Conservation (phyloP, 2,329 filamentous ascomycete species). For the Acephala macrosclerotiorum region DNA sequence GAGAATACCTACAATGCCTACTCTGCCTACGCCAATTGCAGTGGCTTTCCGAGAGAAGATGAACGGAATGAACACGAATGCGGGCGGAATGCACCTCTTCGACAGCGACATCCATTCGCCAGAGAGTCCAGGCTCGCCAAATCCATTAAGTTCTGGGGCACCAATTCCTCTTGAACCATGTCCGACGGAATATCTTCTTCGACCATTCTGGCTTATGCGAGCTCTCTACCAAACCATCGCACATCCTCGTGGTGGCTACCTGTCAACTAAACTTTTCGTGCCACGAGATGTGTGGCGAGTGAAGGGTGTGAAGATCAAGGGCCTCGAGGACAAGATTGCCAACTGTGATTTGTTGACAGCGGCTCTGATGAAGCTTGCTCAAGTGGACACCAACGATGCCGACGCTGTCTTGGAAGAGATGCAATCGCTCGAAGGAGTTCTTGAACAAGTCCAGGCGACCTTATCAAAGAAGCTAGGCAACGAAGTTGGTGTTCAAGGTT, state of each 20-base stretch:
- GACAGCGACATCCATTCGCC: slow-evolving; percentile 82
- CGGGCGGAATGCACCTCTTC: slow-evolving; percentile 80
- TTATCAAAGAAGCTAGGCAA: slow-evolving; percentile 87
- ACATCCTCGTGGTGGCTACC: slow-evolving; percentile 89
- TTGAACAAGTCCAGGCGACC: slow-evolving; percentile 83
- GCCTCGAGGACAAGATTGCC: slow-evolving; percentile 90
- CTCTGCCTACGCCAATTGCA: slow-evolving; percentile 72
- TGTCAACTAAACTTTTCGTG: slow-evolving; percentile 91
- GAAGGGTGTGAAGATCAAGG: slow-evolving; percentile 90
- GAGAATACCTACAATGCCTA: slow-evolving; percentile 62
- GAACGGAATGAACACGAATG: slow-evolving; percentile 62
- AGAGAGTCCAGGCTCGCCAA: slow-evolving; percentile 68
- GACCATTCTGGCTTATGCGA: slow-evolving; percentile 98
- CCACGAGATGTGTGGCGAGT: slow-evolving; percentile 94
- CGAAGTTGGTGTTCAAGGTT: slow-evolving; percentile 85
- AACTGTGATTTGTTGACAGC: slow-evolving; percentile 92
- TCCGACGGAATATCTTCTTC: slow-evolving; percentile 85
- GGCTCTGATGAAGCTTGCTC: slow-evolving; percentile 81
- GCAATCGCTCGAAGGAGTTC: slow-evolving; percentile 83
- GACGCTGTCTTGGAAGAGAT: slow-evolving; percentile 94
- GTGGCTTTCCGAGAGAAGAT: slow-evolving; percentile 66
- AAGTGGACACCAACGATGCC: slow-evolving; percentile 88
- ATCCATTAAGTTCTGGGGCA: slow-evolving; percentile 65
- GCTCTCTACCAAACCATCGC: slow-evolving; percentile 91
- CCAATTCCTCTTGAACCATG: slow-evolving; percentile 89